These are phyloP conservation scores for Hyaloscypha finlandica DNA, from an alignment of 495 filamentous ascomycete species.

Conservation along the genomic window DNA sequence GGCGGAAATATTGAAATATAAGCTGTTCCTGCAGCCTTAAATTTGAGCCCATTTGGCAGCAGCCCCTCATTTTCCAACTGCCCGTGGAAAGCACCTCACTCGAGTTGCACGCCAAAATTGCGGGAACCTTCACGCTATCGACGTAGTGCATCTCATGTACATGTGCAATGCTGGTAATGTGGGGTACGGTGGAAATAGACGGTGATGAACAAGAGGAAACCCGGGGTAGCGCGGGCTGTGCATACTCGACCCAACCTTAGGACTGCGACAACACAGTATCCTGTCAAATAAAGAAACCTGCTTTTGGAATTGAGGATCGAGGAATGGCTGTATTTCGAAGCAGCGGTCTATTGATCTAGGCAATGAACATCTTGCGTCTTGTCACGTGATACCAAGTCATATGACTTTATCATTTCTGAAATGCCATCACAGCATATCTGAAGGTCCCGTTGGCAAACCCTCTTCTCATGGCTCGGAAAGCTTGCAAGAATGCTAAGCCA, in stretches of 20 bases:
- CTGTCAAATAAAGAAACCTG: background rate
- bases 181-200: background rate
- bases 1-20: no score
- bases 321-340: background rate
- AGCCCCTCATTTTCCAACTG: background rate
- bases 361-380: no score
- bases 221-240: background rate
- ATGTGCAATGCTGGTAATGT: background rate
- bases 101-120: background rate
- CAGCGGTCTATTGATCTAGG: background rate
- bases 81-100: background rate
- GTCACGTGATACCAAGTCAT: background rate
- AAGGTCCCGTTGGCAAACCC: slow-evolving; percentile 60
- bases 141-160: background rate
- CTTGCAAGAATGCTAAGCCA: slow-evolving; percentile 58
- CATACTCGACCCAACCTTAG: background rate
- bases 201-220: background rate
- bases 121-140: background rate
- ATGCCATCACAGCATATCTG: slow-evolving; percentile 58
- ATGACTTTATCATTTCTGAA: slow-evolving; percentile 42
- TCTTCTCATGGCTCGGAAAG: slow-evolving; percentile 59
- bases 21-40: no score
- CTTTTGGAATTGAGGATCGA: no score
- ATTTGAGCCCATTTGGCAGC: no score
- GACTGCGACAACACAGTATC: background rate